Percentiles rank a stretch among this genome's conserved stretches.
Conservation (phyloP, 2,329 filamentous ascomycete species). For the Sarocladiaceae sp. region DNA sequence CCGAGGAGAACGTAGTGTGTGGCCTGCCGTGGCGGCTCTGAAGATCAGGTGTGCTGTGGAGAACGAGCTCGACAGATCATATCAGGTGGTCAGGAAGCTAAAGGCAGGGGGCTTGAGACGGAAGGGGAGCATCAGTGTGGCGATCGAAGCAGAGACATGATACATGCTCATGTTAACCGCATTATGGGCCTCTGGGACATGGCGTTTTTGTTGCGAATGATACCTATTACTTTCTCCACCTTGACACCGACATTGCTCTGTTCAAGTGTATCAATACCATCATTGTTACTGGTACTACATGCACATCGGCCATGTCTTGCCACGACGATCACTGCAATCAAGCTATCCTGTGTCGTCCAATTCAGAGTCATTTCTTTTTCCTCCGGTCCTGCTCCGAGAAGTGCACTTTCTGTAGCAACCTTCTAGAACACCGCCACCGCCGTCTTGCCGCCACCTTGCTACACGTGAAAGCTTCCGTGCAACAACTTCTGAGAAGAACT, state of each 20-base stretch:
- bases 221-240: conserved; percentile 9
- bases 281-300: not conserved
- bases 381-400: not conserved
- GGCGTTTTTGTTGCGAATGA: not conserved
- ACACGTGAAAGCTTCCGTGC: no score
- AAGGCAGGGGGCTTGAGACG: conserved; percentile 48
- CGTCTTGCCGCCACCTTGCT: no score
- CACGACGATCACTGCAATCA: no score
- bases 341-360: no score
- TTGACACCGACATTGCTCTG: no score
- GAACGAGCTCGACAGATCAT: conserved; percentile 80
- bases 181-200: not conserved
- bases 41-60: conserved; percentile 81
- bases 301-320: no score
- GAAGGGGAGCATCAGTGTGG: conserved; percentile 35
- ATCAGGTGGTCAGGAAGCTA: conserved; percentile 69
- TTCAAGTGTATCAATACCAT: not conserved
- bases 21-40: conserved; percentile 81
- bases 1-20: conserved; percentile 81
- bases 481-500: no score
- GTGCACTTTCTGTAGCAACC: no score
- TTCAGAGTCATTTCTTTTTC: no score
- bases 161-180: not conserved
- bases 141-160: not conserved
- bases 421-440: no score